A percentile compares a stretch with the other conserved stretches of the same genome.
Evolutionary conservation across 805 yeast species (phyloP).

Genomic region (Spathaspora arborariae): DNA sequence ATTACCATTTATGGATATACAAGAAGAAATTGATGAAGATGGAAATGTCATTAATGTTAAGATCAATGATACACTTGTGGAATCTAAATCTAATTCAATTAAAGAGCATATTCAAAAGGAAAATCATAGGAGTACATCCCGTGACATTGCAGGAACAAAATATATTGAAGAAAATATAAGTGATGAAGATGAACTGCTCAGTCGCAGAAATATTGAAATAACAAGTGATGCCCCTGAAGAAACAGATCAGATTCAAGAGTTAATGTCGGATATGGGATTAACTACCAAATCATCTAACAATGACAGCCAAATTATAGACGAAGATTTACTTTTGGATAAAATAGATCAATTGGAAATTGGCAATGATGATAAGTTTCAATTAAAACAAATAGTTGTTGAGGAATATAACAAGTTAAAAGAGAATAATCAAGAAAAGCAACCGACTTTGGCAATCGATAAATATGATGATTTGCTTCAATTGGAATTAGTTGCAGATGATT

Average conservation of each 20-base stretch:
- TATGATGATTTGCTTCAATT: constrained; percentile 52
- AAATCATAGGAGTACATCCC: neutral
- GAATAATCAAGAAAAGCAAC: constrained; percentile 1
- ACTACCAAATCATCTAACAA: constrained; percentile 26
- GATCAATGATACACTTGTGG: constrained; percentile 18
- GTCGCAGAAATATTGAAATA: constrained; percentile 5
- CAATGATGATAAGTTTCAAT: constrained; percentile 24
- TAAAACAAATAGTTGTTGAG: constrained; percentile 21
- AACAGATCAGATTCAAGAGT: constrained; percentile 21
- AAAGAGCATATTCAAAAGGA: constrained; percentile 2
- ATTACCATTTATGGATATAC: constrained; percentile 73
- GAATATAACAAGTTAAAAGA: constrained; percentile 13
- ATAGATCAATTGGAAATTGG: constrained; percentile 23
- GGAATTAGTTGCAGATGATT: constrained; percentile 51
- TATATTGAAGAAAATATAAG: neutral
- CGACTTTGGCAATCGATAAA: constrained; percentile 12
- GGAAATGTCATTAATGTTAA: constrained; percentile 53
- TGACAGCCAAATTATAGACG: constrained; percentile 10
- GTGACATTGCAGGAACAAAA: neutral
- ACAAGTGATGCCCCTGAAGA: neutral
- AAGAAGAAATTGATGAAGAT: constrained; percentile 77
- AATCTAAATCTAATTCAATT: neutral
- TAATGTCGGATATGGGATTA: constrained; percentile 34
- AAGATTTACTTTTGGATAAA: constrained; percentile 18
- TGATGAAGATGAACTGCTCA: neutral